A percentile compares a stretch with the other conserved stretches of the same genome.
phyloP scores from a whole-genome alignment of 1,139 yeast species.

The Zhuliangozyma parablackwelliae region DNA sequence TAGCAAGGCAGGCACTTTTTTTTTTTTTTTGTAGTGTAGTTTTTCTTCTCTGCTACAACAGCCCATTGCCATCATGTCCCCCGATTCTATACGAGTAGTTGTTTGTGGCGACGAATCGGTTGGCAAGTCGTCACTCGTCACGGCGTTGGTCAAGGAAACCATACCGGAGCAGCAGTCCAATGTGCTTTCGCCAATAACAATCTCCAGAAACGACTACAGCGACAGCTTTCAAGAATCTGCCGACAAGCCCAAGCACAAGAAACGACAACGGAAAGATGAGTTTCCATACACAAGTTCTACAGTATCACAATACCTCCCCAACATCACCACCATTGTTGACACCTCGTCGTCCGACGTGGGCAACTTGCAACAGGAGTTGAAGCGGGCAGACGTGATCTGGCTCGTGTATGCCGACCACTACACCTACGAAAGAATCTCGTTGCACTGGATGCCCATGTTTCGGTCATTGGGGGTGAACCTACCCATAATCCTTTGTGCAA shows the following conservation, averaged over 20 bases:
- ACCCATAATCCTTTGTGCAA: slow-evolving; percentile 89
- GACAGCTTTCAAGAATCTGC: slow-evolving; percentile 21
- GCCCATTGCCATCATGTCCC: slow-evolving; percentile 22
- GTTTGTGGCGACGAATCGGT: slow-evolving; percentile 96
- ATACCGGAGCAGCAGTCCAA: slow-evolving; percentile 67
- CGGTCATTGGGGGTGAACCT: slow-evolving; percentile 88
- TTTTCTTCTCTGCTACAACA: neutral
- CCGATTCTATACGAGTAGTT: slow-evolving; percentile 65
- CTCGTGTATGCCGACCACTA: slow-evolving; percentile 89
- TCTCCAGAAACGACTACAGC: slow-evolving; percentile 42
- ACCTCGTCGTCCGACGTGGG: slow-evolving; percentile 66
- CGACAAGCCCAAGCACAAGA: slow-evolving; percentile 1
- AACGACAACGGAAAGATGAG: slow-evolving; percentile 6
- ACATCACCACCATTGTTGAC: slow-evolving; percentile 70
- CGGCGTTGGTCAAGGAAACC: slow-evolving; percentile 75
- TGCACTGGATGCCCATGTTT: slow-evolving; percentile 92
- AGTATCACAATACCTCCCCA: slow-evolving; percentile 50
- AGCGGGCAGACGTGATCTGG: slow-evolving; percentile 89
- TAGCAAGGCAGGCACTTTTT: neutral
- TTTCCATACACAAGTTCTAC: too few relatives aligned
- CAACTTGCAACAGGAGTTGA: slow-evolving; percentile 64
- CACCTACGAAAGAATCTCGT: slow-evolving; percentile 83
- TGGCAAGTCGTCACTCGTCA: slow-evolving; percentile 74
- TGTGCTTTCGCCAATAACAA: slow-evolving; percentile 77
- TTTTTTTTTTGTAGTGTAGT: neutral